These are phyloP conservation scores for Huntiella bhutanensis DNA, from an alignment of 2,329 filamentous ascomycete species.

Conservation along the genomic window DNA sequence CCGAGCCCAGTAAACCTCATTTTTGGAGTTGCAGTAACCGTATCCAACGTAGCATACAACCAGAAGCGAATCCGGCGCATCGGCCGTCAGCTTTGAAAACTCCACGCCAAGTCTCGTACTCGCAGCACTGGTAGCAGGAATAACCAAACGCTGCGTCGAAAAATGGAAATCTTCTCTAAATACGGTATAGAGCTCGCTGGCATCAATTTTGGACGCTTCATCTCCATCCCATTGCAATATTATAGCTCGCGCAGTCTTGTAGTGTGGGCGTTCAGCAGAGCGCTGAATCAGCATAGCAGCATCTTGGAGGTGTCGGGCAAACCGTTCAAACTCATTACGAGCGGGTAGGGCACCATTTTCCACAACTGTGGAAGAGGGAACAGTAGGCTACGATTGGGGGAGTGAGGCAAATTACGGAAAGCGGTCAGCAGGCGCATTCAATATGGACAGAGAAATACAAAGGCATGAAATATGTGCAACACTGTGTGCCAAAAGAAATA, in stretches of 20 bases:
- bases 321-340: conserved; percentile 45
- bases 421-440: conserved; percentile 2
- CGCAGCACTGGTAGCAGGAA: conserved; percentile 39
- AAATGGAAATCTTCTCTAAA: conserved; percentile 42
- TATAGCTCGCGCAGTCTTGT: conserved; percentile 40
- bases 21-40: conserved; percentile 37
- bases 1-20: conserved; percentile 48
- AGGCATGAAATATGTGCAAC: no score
- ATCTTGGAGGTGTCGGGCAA: conserved; percentile 48
- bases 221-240: conserved; percentile 46
- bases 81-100: conserved; percentile 40
- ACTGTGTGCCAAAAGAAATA: no score
- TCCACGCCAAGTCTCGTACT: conserved; percentile 42
- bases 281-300: conserved; percentile 48
- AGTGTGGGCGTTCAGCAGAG: conserved; percentile 38
- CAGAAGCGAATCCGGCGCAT: conserved; percentile 39
- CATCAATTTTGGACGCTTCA: conserved; percentile 30
- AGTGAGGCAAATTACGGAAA: not conserved
- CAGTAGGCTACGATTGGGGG: conserved; percentile 2
- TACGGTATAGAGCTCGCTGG: conserved; percentile 35
- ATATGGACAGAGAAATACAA: not conserved
- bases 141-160: conserved; percentile 39
- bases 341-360: conserved; percentile 10
- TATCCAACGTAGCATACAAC: conserved; percentile 47
- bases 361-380: conserved; percentile 1